Evolutionary conservation across 768 basidiomycete species (phyloP).

Genomic region (Naematelia encephala): DNA sequence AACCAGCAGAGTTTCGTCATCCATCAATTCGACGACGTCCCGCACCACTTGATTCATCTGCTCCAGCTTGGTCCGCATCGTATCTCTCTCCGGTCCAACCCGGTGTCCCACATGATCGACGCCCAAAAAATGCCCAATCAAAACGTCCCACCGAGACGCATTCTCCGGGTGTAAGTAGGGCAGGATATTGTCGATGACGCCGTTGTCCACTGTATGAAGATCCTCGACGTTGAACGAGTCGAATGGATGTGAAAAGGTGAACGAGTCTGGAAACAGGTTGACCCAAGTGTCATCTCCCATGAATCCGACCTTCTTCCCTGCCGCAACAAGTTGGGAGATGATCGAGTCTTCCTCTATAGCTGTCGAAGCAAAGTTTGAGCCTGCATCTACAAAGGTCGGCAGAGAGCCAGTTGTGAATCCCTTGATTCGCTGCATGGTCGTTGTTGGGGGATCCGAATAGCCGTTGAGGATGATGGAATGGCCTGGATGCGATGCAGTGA

Average conservation of each 20-base stretch:
- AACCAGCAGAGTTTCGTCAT: conserved; percentile 82
- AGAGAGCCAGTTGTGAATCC: conserved; percentile 91
- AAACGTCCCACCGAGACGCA: conserved; percentile 68
- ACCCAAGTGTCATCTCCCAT: conserved; percentile 99
- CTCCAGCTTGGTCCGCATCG: conserved; percentile 76
- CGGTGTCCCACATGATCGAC: conserved; percentile 96
- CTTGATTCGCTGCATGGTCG: conserved; percentile 91
- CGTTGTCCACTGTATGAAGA: conserved; percentile 88
- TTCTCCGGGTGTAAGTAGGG: conserved; percentile 61
- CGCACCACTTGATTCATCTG: conserved; percentile 82
- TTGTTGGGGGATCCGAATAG: conserved; percentile 89
- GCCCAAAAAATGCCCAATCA: conserved; percentile 89
- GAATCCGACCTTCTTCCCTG: conserved; percentile 65
- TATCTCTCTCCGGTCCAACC: conserved; percentile 80
- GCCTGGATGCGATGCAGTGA: conserved; percentile 63
- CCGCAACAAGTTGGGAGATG: conserved; percentile 62
- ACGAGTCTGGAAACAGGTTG: conserved; percentile 74
- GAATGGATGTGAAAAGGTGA: conserved; percentile 78
- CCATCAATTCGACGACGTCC: conserved; percentile 65
- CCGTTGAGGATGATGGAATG: conserved; percentile 84
- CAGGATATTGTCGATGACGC: conserved; percentile 78
- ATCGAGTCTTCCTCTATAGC: conserved; percentile 85
- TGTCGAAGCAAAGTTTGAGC: conserved; percentile 84
- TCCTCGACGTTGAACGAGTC: conserved; percentile 99
- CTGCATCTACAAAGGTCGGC: conserved; percentile 93